Conservation (phyloP, 306 rosid genomes). For the Glycine tomentella region DNA sequence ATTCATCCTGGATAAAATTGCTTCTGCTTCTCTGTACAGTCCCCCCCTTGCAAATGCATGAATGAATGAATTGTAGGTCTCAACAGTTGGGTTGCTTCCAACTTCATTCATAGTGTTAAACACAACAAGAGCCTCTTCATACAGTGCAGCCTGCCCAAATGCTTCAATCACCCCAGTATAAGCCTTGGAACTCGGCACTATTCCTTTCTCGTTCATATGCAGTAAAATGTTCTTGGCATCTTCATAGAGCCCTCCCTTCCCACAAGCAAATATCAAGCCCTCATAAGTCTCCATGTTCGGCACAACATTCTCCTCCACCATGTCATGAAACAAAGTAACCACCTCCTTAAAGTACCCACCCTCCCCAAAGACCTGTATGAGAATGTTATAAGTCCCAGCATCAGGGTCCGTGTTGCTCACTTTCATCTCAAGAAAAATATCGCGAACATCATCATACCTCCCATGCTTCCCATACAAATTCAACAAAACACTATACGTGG, state of each 20-base stretch:
- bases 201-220: slow-evolving; percentile 74
- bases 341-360: slow-evolving; percentile 98
- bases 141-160: slow-evolving; percentile 83
- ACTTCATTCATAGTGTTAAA: slow-evolving; percentile 95
- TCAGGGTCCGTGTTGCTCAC: slow-evolving; percentile 87
- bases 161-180: slow-evolving; percentile 90
- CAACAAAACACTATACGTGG: slow-evolving; percentile 81
- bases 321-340: slow-evolving; percentile 94
- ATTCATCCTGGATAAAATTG: slow-evolving; percentile 63
- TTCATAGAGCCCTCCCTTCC: slow-evolving; percentile 88
- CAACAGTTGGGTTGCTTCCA: slow-evolving; percentile 72
- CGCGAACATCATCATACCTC: slow-evolving; percentile 89
- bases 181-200: slow-evolving; percentile 84
- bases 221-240: slow-evolving; percentile 84
- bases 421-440: slow-evolving; percentile 96
- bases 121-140: slow-evolving; percentile 93
- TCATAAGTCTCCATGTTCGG: slow-evolving; percentile 94
- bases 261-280: slow-evolving; percentile 92
- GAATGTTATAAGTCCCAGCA: slow-evolving; percentile 88
- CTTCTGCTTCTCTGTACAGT: slow-evolving; percentile 79
- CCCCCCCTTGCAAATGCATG: slow-evolving; percentile 82
- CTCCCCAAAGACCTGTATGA: slow-evolving; percentile 93
- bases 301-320: slow-evolving; percentile 91
- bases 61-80: slow-evolving; percentile 81
- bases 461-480: slow-evolving; percentile 84